Evolutionary conservation across 768 basidiomycete genomes (phyloP), one percentile per base, ranked within the genome.

Genomic region (Rhodosporidiobolus odoratus): DNA sequence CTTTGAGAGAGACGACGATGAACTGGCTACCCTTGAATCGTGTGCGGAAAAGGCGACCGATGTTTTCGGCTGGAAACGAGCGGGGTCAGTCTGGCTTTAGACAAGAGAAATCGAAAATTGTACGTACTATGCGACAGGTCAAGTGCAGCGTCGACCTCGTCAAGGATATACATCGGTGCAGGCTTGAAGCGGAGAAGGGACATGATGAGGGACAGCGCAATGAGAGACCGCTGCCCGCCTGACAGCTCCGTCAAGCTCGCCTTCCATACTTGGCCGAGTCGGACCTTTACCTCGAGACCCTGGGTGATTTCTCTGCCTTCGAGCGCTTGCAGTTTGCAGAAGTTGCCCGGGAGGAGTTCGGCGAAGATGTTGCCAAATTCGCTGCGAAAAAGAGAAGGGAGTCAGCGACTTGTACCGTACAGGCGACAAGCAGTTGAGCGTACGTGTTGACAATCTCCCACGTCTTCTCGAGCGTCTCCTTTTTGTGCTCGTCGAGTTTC

Each of bases 111-210:
- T 38, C 27, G 52, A 53, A 21, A 32, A 23, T 1, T 25, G 35
- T 12, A 45, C 69, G 25, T 30, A 71, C 92, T 95, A 75, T 95
- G 92, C 37, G 92, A 94, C 19, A 98, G 82, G 80, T 99, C 96
- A 35, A 98, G 85, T 13, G 95, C 95, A 0, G 96, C 94, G 79
- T 98, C 96, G 72, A 99, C 95, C 81, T 99, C 96, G 81, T 99
- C 96, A 15, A 99, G 85, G 78, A 99, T 99, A 80, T 98, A 98
- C 92, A 98, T 93, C 4, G 93, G 95, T 23, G 95, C 94, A 21
- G 95, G 94, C 78, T 97, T 97, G 85, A 97, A 97, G 79, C 97
- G 93, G n/a, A 98, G 86, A 25, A 99, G 86, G 0, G 96, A 90
- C 93, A 99, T 95, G 82, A 98, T 98, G 47, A 99, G 84, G 19